A percentile compares a stretch with the other conserved stretches of the same genome.
Conservation (phyloP, 371 early-diverging fungal species). For the Syncephalastrum contaminatum region DNA sequence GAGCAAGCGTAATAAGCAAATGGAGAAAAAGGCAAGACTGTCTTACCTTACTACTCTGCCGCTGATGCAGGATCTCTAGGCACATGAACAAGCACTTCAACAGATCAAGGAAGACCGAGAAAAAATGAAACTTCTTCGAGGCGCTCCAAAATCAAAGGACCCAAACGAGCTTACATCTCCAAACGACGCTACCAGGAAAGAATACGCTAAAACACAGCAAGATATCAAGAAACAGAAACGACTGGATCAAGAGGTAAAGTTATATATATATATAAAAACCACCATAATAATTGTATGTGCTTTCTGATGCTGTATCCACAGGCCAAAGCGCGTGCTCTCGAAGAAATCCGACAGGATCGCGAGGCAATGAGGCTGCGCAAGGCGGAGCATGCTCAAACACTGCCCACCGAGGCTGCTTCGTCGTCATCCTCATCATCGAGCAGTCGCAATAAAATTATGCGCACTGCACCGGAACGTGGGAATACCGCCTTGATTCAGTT, state of each 20-base stretch:
- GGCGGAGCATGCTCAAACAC: neutral
- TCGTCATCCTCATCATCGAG: neutral
- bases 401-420: neutral
- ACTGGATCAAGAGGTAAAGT: constrained; percentile 19
- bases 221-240: constrained; percentile 11
- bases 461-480: neutral
- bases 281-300: neutral
- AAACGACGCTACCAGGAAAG: neutral
- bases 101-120: constrained; percentile 29
- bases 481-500: constrained; percentile 18
- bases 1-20: constrained; percentile 14
- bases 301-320: neutral
- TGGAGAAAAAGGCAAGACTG: constrained; percentile 15
- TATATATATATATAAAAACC: too few relatives aligned
- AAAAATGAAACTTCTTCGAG: constrained; percentile 9
- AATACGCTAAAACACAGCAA: constrained; percentile 2
- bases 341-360: constrained; percentile 30
- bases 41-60: too few relatives aligned
- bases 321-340: constrained; percentile 18
- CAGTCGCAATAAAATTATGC: neutral
- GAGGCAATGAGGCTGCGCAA: constrained; percentile 16
- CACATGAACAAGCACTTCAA: constrained; percentile 13
- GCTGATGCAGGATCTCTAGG: constrained; percentile 12
- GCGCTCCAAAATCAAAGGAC: neutral
- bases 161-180: too few relatives aligned